phyloP scores from a whole-genome alignment of 163 green algal genomes.

The Scenedesmus sp. region DNA sequence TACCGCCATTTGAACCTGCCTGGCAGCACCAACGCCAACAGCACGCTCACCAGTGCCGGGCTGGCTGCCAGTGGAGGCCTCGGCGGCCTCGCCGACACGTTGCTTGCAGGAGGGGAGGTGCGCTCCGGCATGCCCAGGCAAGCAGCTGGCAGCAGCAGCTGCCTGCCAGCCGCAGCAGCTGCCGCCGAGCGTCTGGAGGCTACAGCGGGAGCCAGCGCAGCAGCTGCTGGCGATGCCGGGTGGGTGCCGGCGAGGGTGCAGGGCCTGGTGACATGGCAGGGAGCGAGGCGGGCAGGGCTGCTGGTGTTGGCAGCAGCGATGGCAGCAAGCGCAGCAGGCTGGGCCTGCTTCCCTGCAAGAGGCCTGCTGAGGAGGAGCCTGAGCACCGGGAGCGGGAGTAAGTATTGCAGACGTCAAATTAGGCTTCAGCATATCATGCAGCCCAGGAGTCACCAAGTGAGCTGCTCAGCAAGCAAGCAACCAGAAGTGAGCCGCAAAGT shows the following conservation, averaged over 20 bases:
- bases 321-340: slow-evolving; percentile 7
- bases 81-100: neutral
- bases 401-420: neutral
- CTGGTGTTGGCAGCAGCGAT: neutral
- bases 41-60: neutral
- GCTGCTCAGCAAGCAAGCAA: neutral
- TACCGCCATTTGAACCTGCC: neutral
- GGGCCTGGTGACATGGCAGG: neutral
- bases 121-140: neutral
- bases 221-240: neutral
- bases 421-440: too few relatives aligned
- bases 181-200: neutral
- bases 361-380: neutral
- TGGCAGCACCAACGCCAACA: neutral
- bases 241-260: neutral
- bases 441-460: neutral
- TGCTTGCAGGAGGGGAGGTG: slow-evolving; percentile 9
- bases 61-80: neutral
- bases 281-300: neutral
- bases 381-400: neutral
- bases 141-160: slow-evolving; percentile 42
- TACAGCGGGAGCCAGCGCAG: neutral
- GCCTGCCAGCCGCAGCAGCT: neutral
- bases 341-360: neutral
- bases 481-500: too few relatives aligned